Base-by-base conservation (phyloP, 2,329 filamentous ascomycete species). In the Teratosphaeriaceae sp. region DNA sequence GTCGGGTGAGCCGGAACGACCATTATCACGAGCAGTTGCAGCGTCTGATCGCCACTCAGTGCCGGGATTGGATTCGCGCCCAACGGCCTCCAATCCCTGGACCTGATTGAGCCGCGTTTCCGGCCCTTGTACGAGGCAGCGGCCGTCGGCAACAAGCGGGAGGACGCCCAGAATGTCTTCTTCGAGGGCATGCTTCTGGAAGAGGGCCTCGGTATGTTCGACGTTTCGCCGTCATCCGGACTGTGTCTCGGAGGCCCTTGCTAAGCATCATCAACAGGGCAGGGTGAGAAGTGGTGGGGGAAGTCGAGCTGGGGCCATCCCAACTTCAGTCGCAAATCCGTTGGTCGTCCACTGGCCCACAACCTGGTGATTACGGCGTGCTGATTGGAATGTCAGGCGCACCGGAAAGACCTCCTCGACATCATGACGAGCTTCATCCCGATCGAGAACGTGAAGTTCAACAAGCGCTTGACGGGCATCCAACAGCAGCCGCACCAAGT, bases 341-440 rank as follows among this genome's bases (percentile, higher is more conserved):
- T 37, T 8, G 8, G 20, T 18, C 21, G 8, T 37, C 6, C 8
- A 7, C 30, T 11, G 16, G 21, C 5, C 11, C 34, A 9, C 9
- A 11, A 9, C 15, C 9, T 37, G 8, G 34, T 18, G 21, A 15
- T 19, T 19, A 11, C 21, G n/a, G n/a, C 8, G 7, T 37, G 34
- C 34, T 20, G 15, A 37, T 18, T 18, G n/a, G n/a, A 34, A 12
- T 34, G 12, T 18, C 20, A 37, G 34, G 34, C 34, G 5, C 34
- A 37, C 19, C 15, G 34, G 16, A 37, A 37, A 22, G 34, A 9
- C 6, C 19, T 37, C 9, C 34, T 37, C 34, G 34, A 37, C 15
- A 37, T 37, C 34, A 37, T 37, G 34, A 37, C 34, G 5, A 37
- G 20, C 9, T 37, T 37, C 34, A 37, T 37, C 15, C 34, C 34